Base-by-base conservation (phyloP, 2,329 filamentous ascomycete species). In the Celoporthe dispersa region DNA sequence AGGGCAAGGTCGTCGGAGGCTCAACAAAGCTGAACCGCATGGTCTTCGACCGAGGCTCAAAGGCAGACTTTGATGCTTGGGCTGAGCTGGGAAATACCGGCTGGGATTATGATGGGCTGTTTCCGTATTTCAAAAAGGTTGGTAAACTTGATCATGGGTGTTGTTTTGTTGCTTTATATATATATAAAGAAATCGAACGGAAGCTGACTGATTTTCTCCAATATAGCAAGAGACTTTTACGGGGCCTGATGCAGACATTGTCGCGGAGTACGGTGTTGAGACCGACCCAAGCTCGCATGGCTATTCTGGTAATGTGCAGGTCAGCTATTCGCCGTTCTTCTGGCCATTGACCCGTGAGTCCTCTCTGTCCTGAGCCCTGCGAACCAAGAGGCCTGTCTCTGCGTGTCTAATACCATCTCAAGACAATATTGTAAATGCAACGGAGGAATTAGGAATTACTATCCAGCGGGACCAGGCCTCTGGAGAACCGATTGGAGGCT, bases 61-160 rank as follows among this genome's bases (percentile, higher is more conserved):
- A 74, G 9, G 70, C 71, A 66, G 76, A 77, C 53, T 76, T 74
- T 41, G 72, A 77, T 62, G 73, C 73, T 28, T 78, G 76, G 76
- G 76, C 73, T 35, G 73, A 73, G 1, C 68, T 78, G 16, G 76
- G 76, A 1, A 78, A 78, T 57, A 59, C 71, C 3, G 76, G 76
- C 3, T 77, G 76, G 76, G 73, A 74, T 16, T 78, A 74, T 57
- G 66, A 69, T 8, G 73, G 70, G 22, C 70, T 77, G 31, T 63
- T 76, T 12, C 74, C 77, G 7, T 79, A 78, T 62, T 79, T 78
- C 62, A 78, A 75, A 66, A 79, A 79, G 71, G 75, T 75, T 39
- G 16, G 71, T 55, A 53, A 12, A 22, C 64, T 5, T 1, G 8
- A 33, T 7, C 1, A n/a, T 2, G 25, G 8, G 19, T 41, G 39